Conservation (phyloP, 1,284 basidiomycete species). For the Takashimella tepidaria region DNA sequence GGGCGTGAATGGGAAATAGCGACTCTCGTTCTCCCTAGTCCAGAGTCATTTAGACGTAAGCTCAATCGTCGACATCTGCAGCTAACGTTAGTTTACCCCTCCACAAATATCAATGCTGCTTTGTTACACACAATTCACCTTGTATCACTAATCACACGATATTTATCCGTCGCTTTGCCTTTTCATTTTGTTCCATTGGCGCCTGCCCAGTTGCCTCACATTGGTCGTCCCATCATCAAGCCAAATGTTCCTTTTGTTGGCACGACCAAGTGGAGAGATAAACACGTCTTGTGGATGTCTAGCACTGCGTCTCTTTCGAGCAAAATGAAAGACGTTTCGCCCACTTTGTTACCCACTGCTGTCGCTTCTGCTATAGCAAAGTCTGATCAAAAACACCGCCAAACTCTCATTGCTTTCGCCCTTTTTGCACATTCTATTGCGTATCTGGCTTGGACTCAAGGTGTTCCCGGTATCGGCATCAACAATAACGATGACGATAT, state of each 20-base stretch:
- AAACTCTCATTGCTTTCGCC: slow-evolving; percentile 35
- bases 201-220: slow-evolving; percentile 18
- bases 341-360: slow-evolving; percentile 4
- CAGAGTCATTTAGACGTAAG: slow-evolving; percentile 34
- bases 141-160: slow-evolving; percentile 32
- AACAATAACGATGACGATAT: neutral
- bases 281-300: slow-evolving; percentile 39
- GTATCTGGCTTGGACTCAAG: slow-evolving; percentile 42
- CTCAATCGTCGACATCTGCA: neutral
- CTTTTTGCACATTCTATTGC: slow-evolving; percentile 37
- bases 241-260: slow-evolving; percentile 33
- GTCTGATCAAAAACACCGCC: slow-evolving; percentile 25
- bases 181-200: slow-evolving; percentile 23
- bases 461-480: slow-evolving; percentile 36
- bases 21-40: slow-evolving; percentile 24
- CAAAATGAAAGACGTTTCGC: slow-evolving; percentile 13
- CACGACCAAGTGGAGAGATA: slow-evolving; percentile 35
- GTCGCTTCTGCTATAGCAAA: slow-evolving; percentile 10
- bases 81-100: slow-evolving; percentile 20
- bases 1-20: slow-evolving; percentile 35
- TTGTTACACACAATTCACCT: slow-evolving; percentile 36
- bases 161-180: slow-evolving; percentile 38
- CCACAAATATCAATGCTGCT: slow-evolving; percentile 33
- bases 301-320: slow-evolving; percentile 19
- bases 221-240: slow-evolving; percentile 31